Evolutionary conservation across 208 protist species (phyloP).

Genomic region (Crithidia expoeki): DNA sequence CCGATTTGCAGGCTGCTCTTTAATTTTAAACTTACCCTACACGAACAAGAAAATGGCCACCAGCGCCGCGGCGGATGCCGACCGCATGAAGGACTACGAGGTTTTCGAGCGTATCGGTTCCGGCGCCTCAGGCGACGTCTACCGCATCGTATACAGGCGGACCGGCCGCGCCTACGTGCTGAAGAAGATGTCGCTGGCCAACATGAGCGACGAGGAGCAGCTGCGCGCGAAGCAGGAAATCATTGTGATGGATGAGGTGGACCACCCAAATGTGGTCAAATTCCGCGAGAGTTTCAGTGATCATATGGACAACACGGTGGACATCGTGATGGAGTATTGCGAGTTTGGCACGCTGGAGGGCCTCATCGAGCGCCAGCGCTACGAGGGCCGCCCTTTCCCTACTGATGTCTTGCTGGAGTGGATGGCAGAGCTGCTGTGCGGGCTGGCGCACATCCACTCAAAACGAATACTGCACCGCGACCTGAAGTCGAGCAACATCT

Average conservation of each 20-base stretch:
- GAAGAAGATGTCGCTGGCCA: constrained; percentile 83
- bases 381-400: constrained; percentile 66
- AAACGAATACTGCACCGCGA: constrained; percentile 91
- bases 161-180: constrained; percentile 74
- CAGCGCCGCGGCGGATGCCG: constrained; percentile 22
- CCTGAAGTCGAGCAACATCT: constrained; percentile 94
- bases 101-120: constrained; percentile 72
- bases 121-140: constrained; percentile 73
- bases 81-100: constrained; percentile 61
- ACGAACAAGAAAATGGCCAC: constrained; percentile 1
- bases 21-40: too few species aligned
- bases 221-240: constrained; percentile 85
- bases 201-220: constrained; percentile 74
- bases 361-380: constrained; percentile 82
- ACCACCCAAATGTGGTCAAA: constrained; percentile 91
- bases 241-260: constrained; percentile 83
- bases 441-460: constrained; percentile 87
- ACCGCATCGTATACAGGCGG: constrained; percentile 57
- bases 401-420: constrained; percentile 83
- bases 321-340: constrained; percentile 94
- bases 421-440: constrained; percentile 90
- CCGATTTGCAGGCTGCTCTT: too few species aligned
- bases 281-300: constrained; percentile 87
- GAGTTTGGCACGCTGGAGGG: constrained; percentile 81
- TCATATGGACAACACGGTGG: constrained; percentile 53